Evolutionary conservation across 495 filamentous ascomycete genomes (phyloP).

Genomic region (Cladorrhinum samala): DNA sequence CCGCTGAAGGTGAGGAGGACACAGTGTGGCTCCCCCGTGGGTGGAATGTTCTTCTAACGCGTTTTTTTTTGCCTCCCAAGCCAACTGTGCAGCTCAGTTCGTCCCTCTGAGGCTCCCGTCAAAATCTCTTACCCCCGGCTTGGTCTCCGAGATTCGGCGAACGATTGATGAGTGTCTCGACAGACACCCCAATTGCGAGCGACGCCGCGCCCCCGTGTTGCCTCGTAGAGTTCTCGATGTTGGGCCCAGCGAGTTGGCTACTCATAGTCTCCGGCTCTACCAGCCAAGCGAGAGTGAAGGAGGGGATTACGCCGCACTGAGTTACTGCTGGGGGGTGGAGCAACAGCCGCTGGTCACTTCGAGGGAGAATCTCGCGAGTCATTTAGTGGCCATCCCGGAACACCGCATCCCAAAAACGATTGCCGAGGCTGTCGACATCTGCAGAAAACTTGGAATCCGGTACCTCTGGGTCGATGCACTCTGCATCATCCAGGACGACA

Average conservation of each 20-base stretch:
- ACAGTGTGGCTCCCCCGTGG: too few species aligned
- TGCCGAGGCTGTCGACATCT: not conserved
- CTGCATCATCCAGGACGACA: constrained; percentile 4
- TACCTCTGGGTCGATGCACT: constrained; percentile 2
- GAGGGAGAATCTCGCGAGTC: not conserved
- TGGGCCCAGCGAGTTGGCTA: too few species aligned
- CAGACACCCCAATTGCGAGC: not conserved
- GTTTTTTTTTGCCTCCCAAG: too few species aligned
- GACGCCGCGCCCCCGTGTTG: not conserved
- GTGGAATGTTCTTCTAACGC: too few species aligned
- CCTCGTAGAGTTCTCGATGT: not conserved
- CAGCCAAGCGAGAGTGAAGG: not conserved
- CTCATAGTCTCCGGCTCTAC: not conserved
- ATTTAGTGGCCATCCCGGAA: not conserved
- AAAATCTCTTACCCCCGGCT: not conserved
- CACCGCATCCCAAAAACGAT: not conserved
- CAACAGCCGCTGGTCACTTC: not conserved
- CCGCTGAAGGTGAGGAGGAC: too few species aligned
- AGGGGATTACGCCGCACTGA: not conserved
- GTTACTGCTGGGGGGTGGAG: not conserved
- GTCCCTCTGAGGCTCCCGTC: not conserved
- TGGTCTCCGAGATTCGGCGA: not conserved
- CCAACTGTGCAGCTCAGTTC: not conserved
- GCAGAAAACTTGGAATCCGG: not conserved
- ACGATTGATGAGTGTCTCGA: not conserved